Conservation (phyloP, 1,284 basidiomycete genomes). For the Fomitopsis pinicola region DNA sequence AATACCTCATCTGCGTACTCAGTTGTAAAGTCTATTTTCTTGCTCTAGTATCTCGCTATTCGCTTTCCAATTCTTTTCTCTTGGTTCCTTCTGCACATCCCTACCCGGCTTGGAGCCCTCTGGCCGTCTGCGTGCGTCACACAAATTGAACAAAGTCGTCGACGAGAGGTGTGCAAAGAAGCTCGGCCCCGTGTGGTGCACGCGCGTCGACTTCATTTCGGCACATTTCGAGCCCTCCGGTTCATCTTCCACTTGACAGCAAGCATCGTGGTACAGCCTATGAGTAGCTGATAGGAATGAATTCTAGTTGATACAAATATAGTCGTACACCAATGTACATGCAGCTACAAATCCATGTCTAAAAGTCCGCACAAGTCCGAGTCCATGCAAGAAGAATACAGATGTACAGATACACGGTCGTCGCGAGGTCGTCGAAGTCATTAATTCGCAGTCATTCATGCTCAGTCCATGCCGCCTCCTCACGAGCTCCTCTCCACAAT, state of each 20-base stretch:
- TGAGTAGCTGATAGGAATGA: too few species aligned
- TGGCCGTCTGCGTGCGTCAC: background rate
- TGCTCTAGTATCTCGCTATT: background rate
- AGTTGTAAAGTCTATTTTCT: background rate
- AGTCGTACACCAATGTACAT: background rate
- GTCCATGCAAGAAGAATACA: background rate
- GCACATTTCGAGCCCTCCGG: too few species aligned
- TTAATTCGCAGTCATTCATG: too few species aligned
- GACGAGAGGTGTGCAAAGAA: too few species aligned
- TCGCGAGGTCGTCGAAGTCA: background rate
- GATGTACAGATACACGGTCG: background rate
- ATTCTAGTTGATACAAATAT: background rate
- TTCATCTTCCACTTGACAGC: too few species aligned
- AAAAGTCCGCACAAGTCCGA: background rate
- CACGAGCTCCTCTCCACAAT: conserved; percentile 43
- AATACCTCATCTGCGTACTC: background rate
- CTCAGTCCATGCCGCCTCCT: background rate
- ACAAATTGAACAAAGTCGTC: background rate
- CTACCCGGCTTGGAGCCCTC: background rate
- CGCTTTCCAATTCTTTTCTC: background rate
- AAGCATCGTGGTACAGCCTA: too few species aligned
- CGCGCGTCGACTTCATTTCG: too few species aligned
- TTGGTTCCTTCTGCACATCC: background rate
- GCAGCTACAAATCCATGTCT: conserved; percentile 2
- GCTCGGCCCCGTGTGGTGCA: too few species aligned